Evolutionary conservation across 1,139 yeast species (phyloP), one percentile per base, ranked within the genome.

Genomic region (Kurtzmaniella natalensis): DNA sequence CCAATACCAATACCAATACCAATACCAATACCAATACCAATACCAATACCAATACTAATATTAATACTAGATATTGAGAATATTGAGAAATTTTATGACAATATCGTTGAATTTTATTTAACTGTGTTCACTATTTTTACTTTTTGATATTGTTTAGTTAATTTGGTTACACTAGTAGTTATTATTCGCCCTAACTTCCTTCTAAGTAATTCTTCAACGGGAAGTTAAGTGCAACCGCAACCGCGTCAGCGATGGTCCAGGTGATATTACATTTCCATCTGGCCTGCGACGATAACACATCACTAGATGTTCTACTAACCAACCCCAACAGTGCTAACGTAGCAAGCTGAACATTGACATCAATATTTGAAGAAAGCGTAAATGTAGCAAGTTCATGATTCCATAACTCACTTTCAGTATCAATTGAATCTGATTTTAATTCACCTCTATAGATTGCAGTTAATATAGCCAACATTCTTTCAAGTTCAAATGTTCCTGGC

Each of bases 401-500:
- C 37, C 57, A 62, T 42, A 71, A 55, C 47, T 59, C 66, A 3
- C 55, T 32, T 5, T 53, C 44, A 17, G 61, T 61, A 21, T 60
- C 58, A 28, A 53, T 54, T n/a, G 63, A 39, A 30, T 62, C 50
- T 2, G 60, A 48, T 11, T 52, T 46, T 1, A 72, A 54, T 38
- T 64, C 64, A 28, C 59, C 64, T 38, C 72, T 44, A 44, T 72
- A 73, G 9, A 82, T 70, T 1, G 83, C 76, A 20, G 78, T 74
- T 24, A 79, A 53, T 21, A 82, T 81, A 1, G 89, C 87, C 43
- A 79, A 56, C 58, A 81, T 57, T 36, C 92, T 62, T 48, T 82
- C 92, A 35, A 81, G 57, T 36, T 81, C 88, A 48, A 81, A 82
- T 31, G 72, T 64, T 18, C 75, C 72, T 1, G 87, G 80, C 8